Percentiles rank a stretch among this genome's conserved stretches.
phyloP scores from a whole-genome alignment of 768 basidiomycete species.

The Lentinula guzmanii region DNA sequence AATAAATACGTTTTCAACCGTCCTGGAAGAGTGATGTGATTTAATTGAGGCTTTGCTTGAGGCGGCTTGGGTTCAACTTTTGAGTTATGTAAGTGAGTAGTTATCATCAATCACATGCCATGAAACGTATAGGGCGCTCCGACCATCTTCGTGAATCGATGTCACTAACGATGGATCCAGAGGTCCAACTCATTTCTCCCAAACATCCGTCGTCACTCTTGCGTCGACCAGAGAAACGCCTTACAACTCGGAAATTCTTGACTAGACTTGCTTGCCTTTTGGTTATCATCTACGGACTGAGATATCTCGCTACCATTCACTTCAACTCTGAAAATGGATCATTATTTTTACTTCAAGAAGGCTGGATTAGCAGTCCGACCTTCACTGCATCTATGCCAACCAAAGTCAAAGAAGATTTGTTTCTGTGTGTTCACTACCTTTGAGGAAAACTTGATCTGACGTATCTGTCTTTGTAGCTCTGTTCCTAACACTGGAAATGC shows the following conservation, averaged over 20 bases:
- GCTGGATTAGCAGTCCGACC: background rate
- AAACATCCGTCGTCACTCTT: no score
- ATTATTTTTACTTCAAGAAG: background rate
- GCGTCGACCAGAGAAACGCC: background rate
- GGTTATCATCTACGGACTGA: background rate
- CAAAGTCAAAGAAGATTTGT: background rate
- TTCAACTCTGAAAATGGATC: background rate
- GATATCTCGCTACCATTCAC: background rate
- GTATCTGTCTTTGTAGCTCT: slow-evolving; percentile 26
- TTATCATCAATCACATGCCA: background rate
- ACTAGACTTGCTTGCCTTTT: background rate
- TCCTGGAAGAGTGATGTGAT: background rate
- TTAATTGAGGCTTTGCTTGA: background rate
- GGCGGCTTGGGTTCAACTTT: no score
- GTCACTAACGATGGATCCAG: background rate
- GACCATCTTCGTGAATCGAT: background rate
- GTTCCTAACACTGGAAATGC: slow-evolving; percentile 56
- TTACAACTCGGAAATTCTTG: background rate
- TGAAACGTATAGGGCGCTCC: no score
- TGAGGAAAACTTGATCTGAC: background rate
- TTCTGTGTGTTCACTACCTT: background rate
- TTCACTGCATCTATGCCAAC: background rate
- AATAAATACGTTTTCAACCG: no score
- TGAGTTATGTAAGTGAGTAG: no score
- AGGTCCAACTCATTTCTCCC: background rate